Conservation (phyloP, 139 green algal species). For the Chlamydomonas schloesseri region DNA sequence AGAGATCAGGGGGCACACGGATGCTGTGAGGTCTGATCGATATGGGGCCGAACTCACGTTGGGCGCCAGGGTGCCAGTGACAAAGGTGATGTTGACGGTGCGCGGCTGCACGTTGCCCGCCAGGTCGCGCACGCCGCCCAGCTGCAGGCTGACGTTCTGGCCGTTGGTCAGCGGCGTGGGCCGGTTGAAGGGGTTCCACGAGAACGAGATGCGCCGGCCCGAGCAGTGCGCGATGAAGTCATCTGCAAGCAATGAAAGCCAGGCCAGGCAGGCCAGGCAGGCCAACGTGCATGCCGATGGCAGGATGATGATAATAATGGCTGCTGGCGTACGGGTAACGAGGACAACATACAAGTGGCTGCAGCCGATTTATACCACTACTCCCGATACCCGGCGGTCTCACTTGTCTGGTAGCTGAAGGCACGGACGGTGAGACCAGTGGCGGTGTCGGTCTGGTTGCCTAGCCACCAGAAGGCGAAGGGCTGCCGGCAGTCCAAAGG, state of each 20-base stretch:
- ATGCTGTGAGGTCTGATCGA: too few species aligned
- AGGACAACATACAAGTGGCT: too few species aligned
- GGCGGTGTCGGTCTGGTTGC: neutral
- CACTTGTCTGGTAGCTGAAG: too few species aligned
- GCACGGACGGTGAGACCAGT: neutral
- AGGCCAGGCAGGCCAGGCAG: too few species aligned
- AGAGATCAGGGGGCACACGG: too few species aligned
- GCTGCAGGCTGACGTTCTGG: neutral
- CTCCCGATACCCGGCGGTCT: too few species aligned
- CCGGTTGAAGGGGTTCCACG: neutral
- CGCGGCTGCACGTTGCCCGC: neutral
- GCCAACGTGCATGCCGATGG: too few species aligned
- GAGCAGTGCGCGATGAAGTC: neutral
- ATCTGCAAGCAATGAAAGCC: neutral
- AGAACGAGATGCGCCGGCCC: neutral
- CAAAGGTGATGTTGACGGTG: neutral
- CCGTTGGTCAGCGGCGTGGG: neutral
- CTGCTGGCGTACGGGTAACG: too few species aligned
- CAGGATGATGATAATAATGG: too few species aligned
- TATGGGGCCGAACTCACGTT: too few species aligned
- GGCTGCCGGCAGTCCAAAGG: neutral
- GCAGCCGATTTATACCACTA: too few species aligned
- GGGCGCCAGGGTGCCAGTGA: too few species aligned
- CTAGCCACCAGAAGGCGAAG: neutral
- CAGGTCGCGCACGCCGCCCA: neutral